Evolutionary conservation across 129 eudicot species (phyloP), one percentile per base, ranked within the genome.

Genomic region (Flaveria sonorensis): DNA sequence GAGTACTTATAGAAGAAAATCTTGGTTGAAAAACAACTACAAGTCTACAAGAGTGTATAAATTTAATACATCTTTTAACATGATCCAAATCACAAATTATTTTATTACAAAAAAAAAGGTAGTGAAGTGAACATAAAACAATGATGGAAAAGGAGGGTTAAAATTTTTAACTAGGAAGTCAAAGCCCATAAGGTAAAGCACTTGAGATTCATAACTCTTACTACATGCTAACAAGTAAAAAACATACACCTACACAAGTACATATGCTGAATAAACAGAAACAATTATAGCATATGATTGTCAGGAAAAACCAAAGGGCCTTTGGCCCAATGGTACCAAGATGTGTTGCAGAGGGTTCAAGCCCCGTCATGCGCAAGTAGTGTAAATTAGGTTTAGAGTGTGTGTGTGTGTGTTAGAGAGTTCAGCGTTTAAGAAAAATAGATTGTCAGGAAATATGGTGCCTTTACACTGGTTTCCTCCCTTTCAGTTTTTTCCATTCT

Each of bases 51-150:
- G 18, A 46, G 18, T 12, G 56, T 69, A 60, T 32, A 77, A 36
- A 12, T 15, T 36, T 16, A 16, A 67, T n/a, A n/a, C 16, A 65
- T 65, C 4, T 43, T 42, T 56, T 30, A 68, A 19, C 81, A 56
- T 68, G 53, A 77, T 57, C 69, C 69, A 3, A 76, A 68, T 68
- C 68, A 56, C 70, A 78, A 15, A 26, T 2, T 24, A 77, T 15
- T 19, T 24, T 61, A 11, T 62, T 46, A 61, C 80, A 76, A 21
- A 76, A 21, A 40, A 50, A 7, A 20, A 15, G 19, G 7, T 30
- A 8, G 70, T 40, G 36, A 62, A 63, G 28, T 18, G 55, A 45
- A 42, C 50, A 23, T 23, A 60, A 74, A 15, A 43, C 45, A 40
- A 45, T 28, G 46, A 9, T n/a, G 56, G 15, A 28, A 16, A 23